Base-by-base conservation (phyloP, 768 basidiomycete species). In the Serendipita vermifera region DNA sequence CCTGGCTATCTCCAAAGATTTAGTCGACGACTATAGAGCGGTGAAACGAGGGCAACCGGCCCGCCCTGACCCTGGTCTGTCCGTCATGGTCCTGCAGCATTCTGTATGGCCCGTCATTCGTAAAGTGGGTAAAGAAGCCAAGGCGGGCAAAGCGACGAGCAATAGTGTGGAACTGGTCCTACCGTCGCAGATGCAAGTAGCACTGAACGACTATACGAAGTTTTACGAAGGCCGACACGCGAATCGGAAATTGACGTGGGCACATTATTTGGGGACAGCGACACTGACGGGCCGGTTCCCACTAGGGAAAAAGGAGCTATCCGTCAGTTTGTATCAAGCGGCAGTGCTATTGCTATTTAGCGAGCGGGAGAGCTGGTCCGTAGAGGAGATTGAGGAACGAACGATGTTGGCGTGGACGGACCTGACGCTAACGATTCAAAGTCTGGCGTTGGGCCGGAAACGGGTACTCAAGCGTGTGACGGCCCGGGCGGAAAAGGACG, bases 341-440 rank as follows among this genome's bases (percentile, higher is more conserved):
- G 68, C 87, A n/a, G 78, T 96, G 2, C 70, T 98, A 0, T 70
- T 97, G 17, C 74, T 90, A 11, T 98, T 97, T 76, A 91, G 96
- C 63, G 77, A 83, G 1, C 71, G 73, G 46, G 62, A 63, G 14
- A 79, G 79, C 60, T 64, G 89, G 2, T 67, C 74, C 2, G 91
- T 83, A 68, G 65, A 66, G 32, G 83, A 88, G 22, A 84, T 97
- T 48, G 73, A 77, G 61, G 86, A 83, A 0, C 70, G 78, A 29
- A 80, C 96, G 14, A 13, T 56, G 36, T 31, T 91, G 91, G 84
- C 27, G 75, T 79, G n/a, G 35, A 74, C 65, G 0, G 89, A 93
- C 59, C 73, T 96, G 43, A 72, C 78, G n/a, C 72, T 88, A 54
- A 92, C 87, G 0, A 71, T 99, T 5, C 96, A 99, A 65, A 94